A percentile compares a stretch with the other conserved stretches of the same genome.
phyloP scores from a whole-genome alignment of 2,329 filamentous ascomycete species.

The Stagonosporopsis cucurbitacearum region DNA sequence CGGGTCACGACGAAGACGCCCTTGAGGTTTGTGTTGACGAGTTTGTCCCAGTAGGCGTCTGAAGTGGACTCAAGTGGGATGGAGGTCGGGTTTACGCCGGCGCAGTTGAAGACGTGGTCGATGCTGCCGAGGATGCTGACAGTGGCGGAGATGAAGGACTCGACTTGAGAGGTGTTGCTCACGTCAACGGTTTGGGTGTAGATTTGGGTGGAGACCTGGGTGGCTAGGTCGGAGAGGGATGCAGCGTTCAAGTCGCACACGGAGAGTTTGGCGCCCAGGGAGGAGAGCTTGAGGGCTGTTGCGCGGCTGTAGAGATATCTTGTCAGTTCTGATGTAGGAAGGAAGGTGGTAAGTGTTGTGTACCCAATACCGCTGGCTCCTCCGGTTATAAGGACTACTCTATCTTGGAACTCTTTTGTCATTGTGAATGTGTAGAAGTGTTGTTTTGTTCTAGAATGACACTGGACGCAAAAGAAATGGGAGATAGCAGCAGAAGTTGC shows the following conservation, averaged over 20 bases:
- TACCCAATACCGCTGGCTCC: constrained; percentile 56
- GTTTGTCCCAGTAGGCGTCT: constrained; percentile 57
- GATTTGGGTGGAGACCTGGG: constrained; percentile 44
- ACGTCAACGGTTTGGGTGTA: constrained; percentile 55
- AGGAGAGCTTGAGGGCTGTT: constrained; percentile 56
- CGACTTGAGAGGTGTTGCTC: constrained; percentile 51
- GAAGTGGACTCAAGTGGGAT: constrained; percentile 50
- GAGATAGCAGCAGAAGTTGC: neutral
- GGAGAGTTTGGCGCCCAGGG: constrained; percentile 50
- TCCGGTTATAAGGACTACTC: constrained; percentile 41
- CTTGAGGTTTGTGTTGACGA: constrained; percentile 55
- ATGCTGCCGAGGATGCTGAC: constrained; percentile 46
- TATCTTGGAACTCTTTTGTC: constrained; percentile 40
- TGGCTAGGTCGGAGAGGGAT: constrained; percentile 46
- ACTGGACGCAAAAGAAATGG: neutral
- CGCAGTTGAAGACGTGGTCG: constrained; percentile 55
- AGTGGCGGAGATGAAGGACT: constrained; percentile 49
- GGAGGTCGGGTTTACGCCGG: constrained; percentile 57
- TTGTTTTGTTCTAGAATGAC: neutral
- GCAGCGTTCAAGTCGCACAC: constrained; percentile 47
- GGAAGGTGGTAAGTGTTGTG: neutral
- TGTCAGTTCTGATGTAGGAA: neutral
- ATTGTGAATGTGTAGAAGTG: constrained; percentile 17
- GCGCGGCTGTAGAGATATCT: constrained; percentile 41
- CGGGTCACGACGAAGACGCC: constrained; percentile 56